Evolutionary conservation across 352 stramenopile genomes (phyloP).

Genomic region (Phytophthora capsici): DNA sequence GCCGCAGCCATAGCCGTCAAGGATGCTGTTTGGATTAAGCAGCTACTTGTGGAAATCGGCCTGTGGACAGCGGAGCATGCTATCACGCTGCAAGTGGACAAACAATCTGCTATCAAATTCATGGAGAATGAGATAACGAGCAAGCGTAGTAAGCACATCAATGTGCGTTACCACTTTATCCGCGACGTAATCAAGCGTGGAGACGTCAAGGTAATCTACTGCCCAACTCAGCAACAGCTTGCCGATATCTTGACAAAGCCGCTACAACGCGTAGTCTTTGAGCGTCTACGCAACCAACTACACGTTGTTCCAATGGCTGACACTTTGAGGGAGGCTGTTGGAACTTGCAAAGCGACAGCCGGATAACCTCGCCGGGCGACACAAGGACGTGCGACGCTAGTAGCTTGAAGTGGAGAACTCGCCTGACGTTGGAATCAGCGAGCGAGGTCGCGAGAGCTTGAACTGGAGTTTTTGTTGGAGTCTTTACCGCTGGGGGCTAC

Average conservation of each 20-base stretch:
- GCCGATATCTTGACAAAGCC: constrained; percentile 12
- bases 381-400: no score
- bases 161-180: constrained; percentile 9
- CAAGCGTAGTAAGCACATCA: background rate
- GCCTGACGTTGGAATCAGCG: no score
- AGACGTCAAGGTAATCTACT: constrained; percentile 7
- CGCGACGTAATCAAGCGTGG: constrained; percentile 1
- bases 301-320: background rate
- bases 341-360: background rate
- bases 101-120: background rate
- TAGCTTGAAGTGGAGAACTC: no score
- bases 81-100: background rate
- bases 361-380: no score
- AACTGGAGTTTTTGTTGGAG: no score
- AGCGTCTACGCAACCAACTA: constrained; percentile 1
- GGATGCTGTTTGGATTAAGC: background rate
- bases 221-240: constrained; percentile 6
- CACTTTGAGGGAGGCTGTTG: constrained; percentile 9
- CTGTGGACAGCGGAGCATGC: background rate
- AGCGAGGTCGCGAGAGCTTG: no score
- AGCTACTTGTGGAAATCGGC: background rate
- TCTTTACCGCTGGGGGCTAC: no score
- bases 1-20: background rate
- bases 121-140: background rate
- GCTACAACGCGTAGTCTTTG: constrained; percentile 7